These are phyloP conservation scores for Kokia cookei DNA, from an alignment of 441 rosid genomes.

Conservation along the genomic window DNA sequence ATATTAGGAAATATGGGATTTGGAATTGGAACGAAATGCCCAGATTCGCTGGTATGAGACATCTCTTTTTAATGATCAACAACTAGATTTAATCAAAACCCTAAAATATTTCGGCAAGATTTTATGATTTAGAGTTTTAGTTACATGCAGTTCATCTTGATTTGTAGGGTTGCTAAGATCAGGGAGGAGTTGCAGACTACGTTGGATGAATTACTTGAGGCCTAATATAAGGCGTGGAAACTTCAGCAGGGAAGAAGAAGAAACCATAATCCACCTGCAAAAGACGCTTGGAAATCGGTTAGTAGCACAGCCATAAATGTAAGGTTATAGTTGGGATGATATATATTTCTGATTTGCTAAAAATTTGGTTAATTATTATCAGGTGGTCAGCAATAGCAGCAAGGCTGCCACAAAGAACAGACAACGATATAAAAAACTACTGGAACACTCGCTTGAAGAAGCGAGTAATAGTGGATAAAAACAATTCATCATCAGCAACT, in stretches of 20 bases:
- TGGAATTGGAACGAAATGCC: slow-evolving; percentile 41
- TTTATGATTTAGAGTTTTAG: not conserved
- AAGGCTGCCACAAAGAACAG: slow-evolving; percentile 23
- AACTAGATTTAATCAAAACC: not conserved
- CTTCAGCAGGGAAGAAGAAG: slow-evolving; percentile 33
- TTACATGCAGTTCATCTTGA: not conserved
- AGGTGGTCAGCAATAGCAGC: slow-evolving; percentile 33
- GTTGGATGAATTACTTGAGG: slow-evolving; percentile 42
- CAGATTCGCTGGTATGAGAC: slow-evolving; percentile 28
- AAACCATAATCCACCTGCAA: slow-evolving; percentile 17
- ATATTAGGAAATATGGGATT: slow-evolving; percentile 23
- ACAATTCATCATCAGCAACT: not conserved
- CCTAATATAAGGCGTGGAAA: slow-evolving; percentile 30
- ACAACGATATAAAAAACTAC: slow-evolving; percentile 28
- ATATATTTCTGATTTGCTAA: not conserved
- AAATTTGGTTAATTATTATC: not conserved
- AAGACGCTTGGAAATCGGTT: not conserved
- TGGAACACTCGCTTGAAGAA: slow-evolving; percentile 23
- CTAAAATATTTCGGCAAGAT: not conserved
- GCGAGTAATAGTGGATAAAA: not conserved
- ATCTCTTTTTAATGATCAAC: not conserved
- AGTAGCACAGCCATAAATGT: not conserved
- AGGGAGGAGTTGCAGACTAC: slow-evolving; percentile 36
- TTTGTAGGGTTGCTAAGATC: not conserved
- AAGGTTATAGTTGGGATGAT: no score